Evolutionary conservation across 2,329 filamentous ascomycete species (phyloP).

Genomic region (Fusarium sp.): DNA sequence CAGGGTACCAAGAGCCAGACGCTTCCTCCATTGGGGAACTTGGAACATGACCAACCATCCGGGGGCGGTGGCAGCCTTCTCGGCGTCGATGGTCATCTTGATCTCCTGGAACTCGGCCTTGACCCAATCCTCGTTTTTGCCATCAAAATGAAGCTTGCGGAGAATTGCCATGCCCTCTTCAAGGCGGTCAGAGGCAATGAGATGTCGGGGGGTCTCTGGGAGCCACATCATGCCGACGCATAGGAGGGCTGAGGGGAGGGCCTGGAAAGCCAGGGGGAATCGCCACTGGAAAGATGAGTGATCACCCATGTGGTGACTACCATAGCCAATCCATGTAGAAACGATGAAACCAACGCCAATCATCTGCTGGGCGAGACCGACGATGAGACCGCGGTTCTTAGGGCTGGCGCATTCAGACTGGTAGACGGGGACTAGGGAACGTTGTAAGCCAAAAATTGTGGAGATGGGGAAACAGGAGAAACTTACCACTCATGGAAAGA

Average conservation of each 20-base stretch:
- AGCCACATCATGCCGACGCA: constrained; percentile 40
- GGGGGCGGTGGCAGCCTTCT: constrained; percentile 35
- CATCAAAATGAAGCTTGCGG: constrained; percentile 59
- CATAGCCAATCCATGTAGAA: constrained; percentile 53
- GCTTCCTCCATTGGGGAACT: constrained; percentile 61
- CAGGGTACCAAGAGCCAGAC: constrained; percentile 64
- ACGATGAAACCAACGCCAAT: constrained; percentile 63
- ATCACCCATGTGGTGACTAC: constrained; percentile 41
- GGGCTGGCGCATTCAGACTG: constrained; percentile 40
- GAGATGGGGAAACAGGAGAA: constrained; percentile 35
- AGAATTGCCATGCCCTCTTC: constrained; percentile 54
- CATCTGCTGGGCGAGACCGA: constrained; percentile 63
- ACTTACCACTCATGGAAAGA: constrained; percentile 53
- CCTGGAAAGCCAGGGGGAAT: constrained; percentile 41
- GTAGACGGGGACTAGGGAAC: constrained; percentile 35
- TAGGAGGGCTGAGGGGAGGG: constrained; percentile 34
- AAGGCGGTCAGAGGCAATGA: constrained; percentile 49
- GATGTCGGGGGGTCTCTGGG: constrained; percentile 40
- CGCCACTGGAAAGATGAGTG: constrained; percentile 48
- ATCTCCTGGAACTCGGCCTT: constrained; percentile 63
- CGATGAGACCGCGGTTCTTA: constrained; percentile 51
- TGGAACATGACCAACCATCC: constrained; percentile 66
- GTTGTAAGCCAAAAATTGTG: constrained; percentile 53
- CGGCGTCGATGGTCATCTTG: constrained; percentile 59
- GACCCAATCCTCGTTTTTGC: constrained; percentile 63